Conservation (phyloP, 257 asterid species). For the Solanum medicagineum region DNA sequence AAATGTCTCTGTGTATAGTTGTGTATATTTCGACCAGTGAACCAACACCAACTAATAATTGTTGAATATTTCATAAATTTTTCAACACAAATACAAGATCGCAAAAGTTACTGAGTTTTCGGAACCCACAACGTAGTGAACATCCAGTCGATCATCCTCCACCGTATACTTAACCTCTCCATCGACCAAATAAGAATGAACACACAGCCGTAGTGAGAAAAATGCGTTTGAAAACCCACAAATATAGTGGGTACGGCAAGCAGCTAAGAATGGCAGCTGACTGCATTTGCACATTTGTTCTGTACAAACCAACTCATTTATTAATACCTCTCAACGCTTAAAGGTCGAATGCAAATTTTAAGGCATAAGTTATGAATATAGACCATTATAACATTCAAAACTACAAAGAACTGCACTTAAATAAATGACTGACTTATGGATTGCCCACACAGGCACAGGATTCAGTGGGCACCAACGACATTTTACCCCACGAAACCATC, state of each 20-base stretch:
- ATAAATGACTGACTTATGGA: neutral
- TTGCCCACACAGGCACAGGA: neutral
- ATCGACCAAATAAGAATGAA: neutral
- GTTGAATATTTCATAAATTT: too few relatives aligned
- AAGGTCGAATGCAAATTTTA: neutral
- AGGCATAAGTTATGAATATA: neutral
- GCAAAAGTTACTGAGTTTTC: too few relatives aligned
- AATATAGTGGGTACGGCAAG: neutral
- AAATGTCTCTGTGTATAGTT: too few relatives aligned
- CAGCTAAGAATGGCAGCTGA: neutral
- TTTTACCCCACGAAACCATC: neutral
- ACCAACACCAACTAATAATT: too few relatives aligned
- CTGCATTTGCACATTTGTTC: neutral
- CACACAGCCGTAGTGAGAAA: neutral
- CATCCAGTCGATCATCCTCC: neutral
- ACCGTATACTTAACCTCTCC: neutral
- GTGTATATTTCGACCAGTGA: too few relatives aligned
- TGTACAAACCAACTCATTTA: neutral
- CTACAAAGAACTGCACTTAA: neutral
- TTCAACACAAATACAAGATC: too few relatives aligned
- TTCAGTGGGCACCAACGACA: neutral
- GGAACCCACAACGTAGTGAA: neutral
- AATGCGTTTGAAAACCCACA: neutral
- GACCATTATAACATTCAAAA: neutral
- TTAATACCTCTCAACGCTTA: neutral